These are phyloP conservation scores for Sonneratia caseolaris DNA, from an alignment of 345 rosid genomes.

Conservation along the genomic window DNA sequence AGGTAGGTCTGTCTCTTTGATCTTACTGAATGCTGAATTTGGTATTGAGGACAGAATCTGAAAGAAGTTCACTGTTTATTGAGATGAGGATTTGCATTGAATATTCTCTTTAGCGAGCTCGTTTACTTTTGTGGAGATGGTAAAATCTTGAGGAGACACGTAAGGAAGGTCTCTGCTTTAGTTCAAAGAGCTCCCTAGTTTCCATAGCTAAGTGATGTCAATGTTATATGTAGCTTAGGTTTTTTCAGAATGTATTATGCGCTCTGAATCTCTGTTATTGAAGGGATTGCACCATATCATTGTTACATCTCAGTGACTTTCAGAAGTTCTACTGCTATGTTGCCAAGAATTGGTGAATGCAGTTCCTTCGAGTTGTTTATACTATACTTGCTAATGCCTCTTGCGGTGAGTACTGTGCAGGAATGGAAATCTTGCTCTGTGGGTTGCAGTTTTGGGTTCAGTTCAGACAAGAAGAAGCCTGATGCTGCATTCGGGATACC, in stretches of 20 bases:
- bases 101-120: not conserved
- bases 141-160: not conserved
- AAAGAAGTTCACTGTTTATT: not conserved
- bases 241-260: not conserved
- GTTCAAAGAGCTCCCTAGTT: not conserved
- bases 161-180: not conserved
- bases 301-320: not conserved
- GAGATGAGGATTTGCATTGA: not conserved
- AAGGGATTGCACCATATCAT: not conserved
- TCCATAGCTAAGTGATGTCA: not conserved
- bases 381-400: not conserved
- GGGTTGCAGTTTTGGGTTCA: slow-evolving; percentile 55
- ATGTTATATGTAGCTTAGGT: not conserved
- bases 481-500: slow-evolving; percentile 68
- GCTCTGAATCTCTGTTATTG: not conserved
- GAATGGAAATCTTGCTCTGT: slow-evolving; percentile 59
- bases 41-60: not conserved
- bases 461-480: slow-evolving; percentile 19
- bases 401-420: slow-evolving; percentile 18
- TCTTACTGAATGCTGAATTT: not conserved
- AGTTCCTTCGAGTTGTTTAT: not conserved
- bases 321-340: not conserved
- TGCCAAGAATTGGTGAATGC: not conserved
- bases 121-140: not conserved
- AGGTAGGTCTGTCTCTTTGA: slow-evolving; percentile 18